Base-by-base conservation (phyloP, 768 basidiomycete genomes). In the Dacryopinax primogenitus region DNA sequence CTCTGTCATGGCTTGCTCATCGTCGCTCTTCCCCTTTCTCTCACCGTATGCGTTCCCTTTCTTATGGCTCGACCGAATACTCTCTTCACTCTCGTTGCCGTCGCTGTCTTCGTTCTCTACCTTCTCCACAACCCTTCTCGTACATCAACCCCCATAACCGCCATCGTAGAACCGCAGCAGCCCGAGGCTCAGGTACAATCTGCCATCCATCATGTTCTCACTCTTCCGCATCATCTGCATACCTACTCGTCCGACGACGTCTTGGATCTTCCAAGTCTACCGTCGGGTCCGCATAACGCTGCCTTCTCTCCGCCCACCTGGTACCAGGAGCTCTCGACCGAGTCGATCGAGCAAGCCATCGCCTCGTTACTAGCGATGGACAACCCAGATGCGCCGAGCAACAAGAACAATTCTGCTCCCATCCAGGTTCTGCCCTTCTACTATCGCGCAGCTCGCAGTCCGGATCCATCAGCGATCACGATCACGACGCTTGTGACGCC, bases 401-500 rank as follows among this genome's bases (percentile, higher is more conserved):
- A 58, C 51, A 58, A 15, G 51, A 58, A 58, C 51, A 58, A 4
- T 30, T 58, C 51, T 21, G 51, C 82, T 36, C 90, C 90, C 0
- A 86, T 81, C 70, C 84, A 84, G 68, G 83, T 91, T 64, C 79
- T 89, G 23, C 91, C 91, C 0, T 93, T 86, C 76, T 91, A 87
- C 74, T 90, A 88, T 72, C 82, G 83, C 63, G 88, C 87, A 1
- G 78, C 79, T 12, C 81, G 80, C 1, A 69, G 71, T 12, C 81
- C 86, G 67, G 79, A 83, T 61, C 69, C 74, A 33, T 81, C 86
- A 36, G 90, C 91, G 67, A 84, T 93, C 63, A 92, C 91, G 1
- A 84, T 93, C 64, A 88, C 91, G 0, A 93, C 91, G 0, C 79
- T 92, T 33, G 85, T 92, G 35, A 92, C 91, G 1, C 39, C 13